Percentiles rank a stretch among this genome's conserved stretches.
phyloP scores from a whole-genome alignment of 352 stramenopile genomes.

The Nothophytophthora sp. region DNA sequence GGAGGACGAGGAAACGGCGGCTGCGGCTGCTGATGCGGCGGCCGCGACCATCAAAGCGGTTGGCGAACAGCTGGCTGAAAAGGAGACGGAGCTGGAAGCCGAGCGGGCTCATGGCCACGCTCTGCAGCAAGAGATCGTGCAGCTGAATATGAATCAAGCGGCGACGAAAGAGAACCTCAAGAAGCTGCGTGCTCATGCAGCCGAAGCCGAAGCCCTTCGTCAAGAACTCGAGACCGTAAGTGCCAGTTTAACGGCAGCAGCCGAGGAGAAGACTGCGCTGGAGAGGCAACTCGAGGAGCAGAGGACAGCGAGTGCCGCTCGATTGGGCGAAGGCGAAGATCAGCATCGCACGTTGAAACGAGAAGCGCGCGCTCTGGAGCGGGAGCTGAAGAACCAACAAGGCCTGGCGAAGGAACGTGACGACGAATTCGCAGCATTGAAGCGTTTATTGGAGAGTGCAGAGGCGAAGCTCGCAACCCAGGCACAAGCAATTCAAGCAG shows the following conservation, averaged over 20 bases:
- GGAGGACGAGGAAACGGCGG: slow-evolving; percentile 20
- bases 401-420: slow-evolving; percentile 50
- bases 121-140: slow-evolving; percentile 27
- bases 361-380: slow-evolving; percentile 57
- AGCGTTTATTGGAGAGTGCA: slow-evolving; percentile 29
- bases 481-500: slow-evolving; percentile 35
- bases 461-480: slow-evolving; percentile 38
- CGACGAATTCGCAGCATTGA: slow-evolving; percentile 37
- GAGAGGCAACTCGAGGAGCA: slow-evolving; percentile 30
- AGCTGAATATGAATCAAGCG: slow-evolving; percentile 15
- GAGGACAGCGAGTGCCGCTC: slow-evolving; percentile 19
- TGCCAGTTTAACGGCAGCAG: slow-evolving; percentile 12
- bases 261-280: slow-evolving; percentile 16
- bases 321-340: slow-evolving; percentile 55
- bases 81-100: slow-evolving; percentile 26
- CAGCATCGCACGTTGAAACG: slow-evolving; percentile 52
- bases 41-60: slow-evolving; percentile 24
- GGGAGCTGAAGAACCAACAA: slow-evolving; percentile 61
- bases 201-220: slow-evolving; percentile 11
- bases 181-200: slow-evolving; percentile 12
- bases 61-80: slow-evolving; percentile 15
- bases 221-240: slow-evolving; percentile 21
- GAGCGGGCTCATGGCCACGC: slow-evolving; percentile 9
- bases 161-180: slow-evolving; percentile 15
- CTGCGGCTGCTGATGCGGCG: slow-evolving; percentile 12